Evolutionary conservation across 352 stramenopile genomes (phyloP).

Genomic region (Phytophthora idaei): DNA sequence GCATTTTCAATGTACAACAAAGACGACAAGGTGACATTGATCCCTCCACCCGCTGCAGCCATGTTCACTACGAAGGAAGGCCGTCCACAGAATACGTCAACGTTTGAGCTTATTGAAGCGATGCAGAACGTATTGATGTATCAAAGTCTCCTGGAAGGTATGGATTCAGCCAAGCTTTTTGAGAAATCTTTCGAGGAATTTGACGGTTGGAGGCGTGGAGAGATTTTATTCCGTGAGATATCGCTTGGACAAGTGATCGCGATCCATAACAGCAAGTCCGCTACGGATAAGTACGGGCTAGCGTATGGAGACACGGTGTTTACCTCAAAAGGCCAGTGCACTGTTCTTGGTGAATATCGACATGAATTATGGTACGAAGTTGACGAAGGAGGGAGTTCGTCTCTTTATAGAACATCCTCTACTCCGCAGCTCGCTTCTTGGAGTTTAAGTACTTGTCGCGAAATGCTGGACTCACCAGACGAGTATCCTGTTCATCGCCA

Average conservation of each 20-base stretch:
- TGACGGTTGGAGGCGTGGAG: constrained; percentile 31
- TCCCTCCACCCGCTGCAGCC: constrained; percentile 39
- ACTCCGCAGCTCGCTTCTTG: constrained; percentile 39
- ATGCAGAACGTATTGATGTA: constrained; percentile 42
- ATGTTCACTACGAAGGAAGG: constrained; percentile 5
- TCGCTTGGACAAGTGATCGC: constrained; percentile 39
- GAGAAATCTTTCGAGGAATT: constrained; percentile 36
- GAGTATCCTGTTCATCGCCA: constrained; percentile 55
- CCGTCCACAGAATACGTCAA: constrained; percentile 46
- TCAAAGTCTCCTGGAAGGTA: constrained; percentile 5
- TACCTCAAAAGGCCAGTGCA: constrained; percentile 59
- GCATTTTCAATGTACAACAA: constrained; percentile 94
- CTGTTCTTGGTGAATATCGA: constrained; percentile 61
- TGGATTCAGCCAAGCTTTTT: constrained; percentile 23
- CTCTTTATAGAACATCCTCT: constrained; percentile 7
- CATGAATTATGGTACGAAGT: constrained; percentile 79
- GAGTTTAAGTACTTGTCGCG: constrained; percentile 52
- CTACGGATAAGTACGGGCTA: constrained; percentile 48
- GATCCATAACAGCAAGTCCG: constrained; percentile 38
- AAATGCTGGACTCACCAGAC: constrained; percentile 48
- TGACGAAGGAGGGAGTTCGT: constrained; percentile 19
- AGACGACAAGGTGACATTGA: constrained; percentile 83
- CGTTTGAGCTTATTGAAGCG: constrained; percentile 36
- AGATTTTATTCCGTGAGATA: constrained; percentile 42
- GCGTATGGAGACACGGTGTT: constrained; percentile 60